These are phyloP conservation scores for Leccinellum albellum DNA, from an alignment of 768 basidiomycete genomes.

Conservation along the genomic window DNA sequence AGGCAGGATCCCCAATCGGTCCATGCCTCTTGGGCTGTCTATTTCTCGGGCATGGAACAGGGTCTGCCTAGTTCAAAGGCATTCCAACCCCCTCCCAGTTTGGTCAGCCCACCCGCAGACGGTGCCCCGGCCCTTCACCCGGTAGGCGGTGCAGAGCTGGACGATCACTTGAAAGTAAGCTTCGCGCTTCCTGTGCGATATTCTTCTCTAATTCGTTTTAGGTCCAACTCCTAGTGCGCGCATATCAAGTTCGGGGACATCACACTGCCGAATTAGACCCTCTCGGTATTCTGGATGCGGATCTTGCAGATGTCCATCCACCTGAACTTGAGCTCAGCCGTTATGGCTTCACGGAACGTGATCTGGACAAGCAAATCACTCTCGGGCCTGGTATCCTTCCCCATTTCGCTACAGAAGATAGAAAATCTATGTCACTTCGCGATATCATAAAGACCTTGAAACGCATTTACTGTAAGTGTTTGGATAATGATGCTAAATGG, in stretches of 20 bases:
- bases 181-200: neutral
- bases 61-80: conserved; percentile 77
- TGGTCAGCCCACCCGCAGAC: conserved; percentile 68
- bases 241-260: conserved; percentile 98
- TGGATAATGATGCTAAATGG: neutral
- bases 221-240: conserved; percentile 96
- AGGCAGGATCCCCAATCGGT: conserved; percentile 87
- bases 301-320: conserved; percentile 73
- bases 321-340: conserved; percentile 91
- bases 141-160: conserved; percentile 69
- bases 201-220: conserved; percentile 30
- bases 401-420: conserved; percentile 85
- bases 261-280: conserved; percentile 96
- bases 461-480: conserved; percentile 85
- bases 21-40: conserved; percentile 90
- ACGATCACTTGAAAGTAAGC: conserved; percentile 89
- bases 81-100: conserved; percentile 77
- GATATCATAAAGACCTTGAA: conserved; percentile 90
- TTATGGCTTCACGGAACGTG: conserved; percentile 93
- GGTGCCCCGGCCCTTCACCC: conserved; percentile 77
- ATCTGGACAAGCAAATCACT: conserved; percentile 90
- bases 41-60: conserved; percentile 90
- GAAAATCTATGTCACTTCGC: conserved; percentile 81
- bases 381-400: conserved; percentile 96
- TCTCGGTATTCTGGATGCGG: conserved; percentile 86